phyloP scores from a whole-genome alignment of 257 asterid species.

The Anisodus tanguticus region DNA sequence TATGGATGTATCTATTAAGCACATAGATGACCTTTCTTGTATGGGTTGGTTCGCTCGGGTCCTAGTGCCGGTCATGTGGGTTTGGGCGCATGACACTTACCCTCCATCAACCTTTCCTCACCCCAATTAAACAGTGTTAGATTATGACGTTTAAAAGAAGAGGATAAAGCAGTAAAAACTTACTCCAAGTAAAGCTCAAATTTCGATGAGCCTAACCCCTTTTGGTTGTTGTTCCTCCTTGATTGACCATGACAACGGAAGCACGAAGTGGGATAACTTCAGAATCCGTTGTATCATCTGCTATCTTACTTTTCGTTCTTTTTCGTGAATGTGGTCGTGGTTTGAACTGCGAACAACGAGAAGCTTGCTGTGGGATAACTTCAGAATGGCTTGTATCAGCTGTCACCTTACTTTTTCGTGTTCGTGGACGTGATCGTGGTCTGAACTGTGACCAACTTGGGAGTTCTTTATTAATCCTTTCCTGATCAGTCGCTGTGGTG shows the following conservation, averaged over 20 bases:
- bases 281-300: constrained; percentile 31
- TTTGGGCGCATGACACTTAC: background rate
- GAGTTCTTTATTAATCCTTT: background rate
- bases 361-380: background rate
- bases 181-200: constrained; percentile 56
- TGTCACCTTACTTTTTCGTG: constrained; percentile 9
- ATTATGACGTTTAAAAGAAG: background rate
- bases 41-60: background rate
- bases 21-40: background rate
- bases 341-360: background rate
- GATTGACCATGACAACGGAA: constrained; percentile 49
- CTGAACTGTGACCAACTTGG: constrained; percentile 23
- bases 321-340: background rate
- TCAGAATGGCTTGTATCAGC: constrained; percentile 25
- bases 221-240: constrained; percentile 43
- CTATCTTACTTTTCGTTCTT: background rate
- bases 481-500: constrained; percentile 8
- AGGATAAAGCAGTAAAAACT: constrained; percentile 27
- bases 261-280: constrained; percentile 39
- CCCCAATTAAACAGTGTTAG: background rate
- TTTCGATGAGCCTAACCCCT: constrained; percentile 52
- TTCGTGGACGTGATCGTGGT: background rate
- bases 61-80: background rate
- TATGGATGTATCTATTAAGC: background rate
- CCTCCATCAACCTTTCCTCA: constrained; percentile 10